Base-by-base conservation (phyloP, 768 basidiomycete species). In the Leccinum ochraceum region DNA sequence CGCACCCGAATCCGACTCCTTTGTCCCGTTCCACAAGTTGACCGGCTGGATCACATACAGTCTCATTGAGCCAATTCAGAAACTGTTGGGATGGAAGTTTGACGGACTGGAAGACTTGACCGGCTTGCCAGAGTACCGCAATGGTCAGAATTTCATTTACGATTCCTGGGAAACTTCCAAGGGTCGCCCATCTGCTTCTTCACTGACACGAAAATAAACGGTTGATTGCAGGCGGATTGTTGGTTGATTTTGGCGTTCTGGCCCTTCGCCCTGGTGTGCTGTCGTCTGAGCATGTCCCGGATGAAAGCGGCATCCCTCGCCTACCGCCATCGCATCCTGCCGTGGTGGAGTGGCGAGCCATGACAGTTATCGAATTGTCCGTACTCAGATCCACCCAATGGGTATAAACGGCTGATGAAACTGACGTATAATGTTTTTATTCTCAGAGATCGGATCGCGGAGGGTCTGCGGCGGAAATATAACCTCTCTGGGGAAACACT, bases 1-100 rank as follows among this genome's bases (percentile, higher is more conserved):
- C 6, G 66, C 67, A 20, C 54, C 70, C 24, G 85, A 86, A 66
- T 42, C 30, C 13, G 88, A 88, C 56, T 81, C 86, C 56, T 79
- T 93, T 32, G 93, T 98, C 7, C 91, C 94, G 0, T 98, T 98
- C 80, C 96, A 98, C 78, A 98, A 99, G 73, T 81, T 99, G 53
- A 94, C 92, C 0, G 89, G 90, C 62, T 99, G 96, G 96, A 81
- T 93, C 58, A 89, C 94, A 8, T 96, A 97, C 73, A 90, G 88
- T 66, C 79, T 99, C 20, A 79, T 97, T 36, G 90, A 95, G 71
- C 87, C 91, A 2, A 82, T 98, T 48, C 83, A 95, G 73, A 85
- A 81, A 64, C 76, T 88, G 2, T 79, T 95, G 7, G 80, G 82
- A 1, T 98, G 95, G 94, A 77, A 80, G 60, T 81, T 98, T n/a